Evolutionary conservation across 306 rosid species (phyloP), one percentile per base, ranked within the genome.

Genomic region (Mimosa pudica): DNA sequence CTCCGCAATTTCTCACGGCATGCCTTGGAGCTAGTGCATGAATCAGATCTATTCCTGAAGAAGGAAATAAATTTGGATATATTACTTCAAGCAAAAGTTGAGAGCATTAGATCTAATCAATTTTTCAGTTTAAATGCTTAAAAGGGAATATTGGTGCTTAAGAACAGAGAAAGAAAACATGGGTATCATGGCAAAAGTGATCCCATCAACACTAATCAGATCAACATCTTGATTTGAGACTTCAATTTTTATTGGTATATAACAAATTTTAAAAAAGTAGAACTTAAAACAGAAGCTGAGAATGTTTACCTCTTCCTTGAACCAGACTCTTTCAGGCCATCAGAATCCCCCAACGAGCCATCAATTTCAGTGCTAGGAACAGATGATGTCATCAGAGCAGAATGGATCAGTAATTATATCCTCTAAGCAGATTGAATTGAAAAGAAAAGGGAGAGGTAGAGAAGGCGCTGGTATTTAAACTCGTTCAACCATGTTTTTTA

Each of bases 1-100:
- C 99, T 91, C 49, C 98, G 93, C 87, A 90, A 82, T 89, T 96
- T 96, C 87, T 96, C 99, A 82, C 99, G 84, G 79, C 98, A 91
- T 49, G 99, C 99, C 90, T 96, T 96, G 76, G 98, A 89, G 87
- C 94, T 91, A 85, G 90, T 78, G 79, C 89, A 80, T 54, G 92
- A 81, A 76, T 96, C 99, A 81, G 92, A 76, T 84, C 98, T 86
- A 61, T 76, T 93, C 93, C 99, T 96, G 89, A 80, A 76, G 36
- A 67, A 63, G 61, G 48, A 76, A 78, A 79, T 55, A 60, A 82
- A 84, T 79, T 35, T 63, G 51, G 42, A 58, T 51, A 46, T 36
- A 51, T 35, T 82, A 32, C 48, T 70, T 70, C 49, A 11, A 48
- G 66, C 64, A 71, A 65, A 79, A 73, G 71, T 45, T 62, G 55